A percentile compares a stretch with the other conserved stretches of the same genome.
phyloP scores from a whole-genome alignment of 257 asterid genomes.

The Mentha longifolia region DNA sequence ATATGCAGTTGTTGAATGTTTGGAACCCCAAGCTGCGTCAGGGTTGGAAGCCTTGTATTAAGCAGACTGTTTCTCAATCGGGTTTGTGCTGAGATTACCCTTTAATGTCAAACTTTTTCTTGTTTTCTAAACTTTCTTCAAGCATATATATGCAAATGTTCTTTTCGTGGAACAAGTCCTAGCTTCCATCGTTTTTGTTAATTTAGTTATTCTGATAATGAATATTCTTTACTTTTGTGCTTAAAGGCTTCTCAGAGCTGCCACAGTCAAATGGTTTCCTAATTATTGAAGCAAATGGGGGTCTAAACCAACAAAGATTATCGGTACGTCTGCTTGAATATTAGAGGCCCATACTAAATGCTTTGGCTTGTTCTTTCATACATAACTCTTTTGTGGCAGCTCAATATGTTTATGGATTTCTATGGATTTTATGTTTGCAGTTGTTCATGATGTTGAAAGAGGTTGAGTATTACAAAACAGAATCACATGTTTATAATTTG shows the following conservation, averaged over 20 bases:
- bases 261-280: constrained; percentile 86
- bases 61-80: constrained; percentile 64
- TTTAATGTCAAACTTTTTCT: background rate
- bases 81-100: constrained; percentile 49
- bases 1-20: constrained; percentile 72
- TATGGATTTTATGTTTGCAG: no score
- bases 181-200: constrained; percentile 10
- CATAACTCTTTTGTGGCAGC: background rate
- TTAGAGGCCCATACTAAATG: constrained; percentile 2
- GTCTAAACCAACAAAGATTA: constrained; percentile 94
- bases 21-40: constrained; percentile 84
- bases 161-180: background rate
- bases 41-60: constrained; percentile 91
- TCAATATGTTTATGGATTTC: background rate
- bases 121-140: background rate
- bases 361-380: constrained; percentile 1
- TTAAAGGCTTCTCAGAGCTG: constrained; percentile 60
- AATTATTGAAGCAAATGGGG: constrained; percentile 98
- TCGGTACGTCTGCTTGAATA: constrained; percentile 68
- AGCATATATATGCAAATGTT: background rate
- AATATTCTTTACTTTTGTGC: constrained; percentile 30
- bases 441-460: background rate
- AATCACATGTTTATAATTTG: background rate
- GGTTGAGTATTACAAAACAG: background rate
- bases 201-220: constrained; percentile 25